Base-by-base conservation (phyloP, 1,284 basidiomycete species). In the Lentinula novae-zelandiae region DNA sequence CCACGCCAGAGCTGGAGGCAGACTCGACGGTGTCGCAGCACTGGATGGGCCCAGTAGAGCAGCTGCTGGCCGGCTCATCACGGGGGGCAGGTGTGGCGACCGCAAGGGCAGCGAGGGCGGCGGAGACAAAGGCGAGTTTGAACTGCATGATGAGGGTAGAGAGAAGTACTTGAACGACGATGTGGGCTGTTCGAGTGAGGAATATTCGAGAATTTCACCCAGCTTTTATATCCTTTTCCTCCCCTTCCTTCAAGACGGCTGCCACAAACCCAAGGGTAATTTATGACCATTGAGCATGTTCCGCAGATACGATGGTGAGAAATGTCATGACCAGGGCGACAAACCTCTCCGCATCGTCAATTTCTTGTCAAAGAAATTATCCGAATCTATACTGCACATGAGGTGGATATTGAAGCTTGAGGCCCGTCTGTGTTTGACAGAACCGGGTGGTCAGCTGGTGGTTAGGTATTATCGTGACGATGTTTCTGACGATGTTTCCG, bases 11-110 rank as follows among this genome's bases (percentile, higher is more conserved):
- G 22, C 31, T 33, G 5, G 51, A 34, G 17, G 60, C 60, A 8
- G 31, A 20, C 15, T 46, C 6, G 27, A 62, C 53, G 17, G 22
- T 49, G 22, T 64, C 22, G 58, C 63, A 62, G 60, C 60, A 64
- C 46, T 62, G 56, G 39, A 64, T 5, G 20, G 55, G 42, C 22
- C 60, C 63, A 36, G 53, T 58, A 53, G 13, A 48, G 52, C 63
- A 60, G 33, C 17, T 27, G 48, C 51, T 49, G 8, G 57, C 61
- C 12, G 61, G 61, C 33, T 57, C 59, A n/a, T 40, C 44, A 5
- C 49, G 58, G 38, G 38, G 53, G 51, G 65, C 44, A 44, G 63
- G 60, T 12, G 53, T 64, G 50, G 63, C 63, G 46, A 52, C 60
- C 57, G 58, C 63, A 54, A 64, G 58, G 42, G 57, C 49, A 59